Percentiles rank a stretch among this genome's conserved stretches.
These are phyloP conservation scores for Spathaspora girioi DNA, from an alignment of 805 yeast species.

Conservation along the genomic window DNA sequence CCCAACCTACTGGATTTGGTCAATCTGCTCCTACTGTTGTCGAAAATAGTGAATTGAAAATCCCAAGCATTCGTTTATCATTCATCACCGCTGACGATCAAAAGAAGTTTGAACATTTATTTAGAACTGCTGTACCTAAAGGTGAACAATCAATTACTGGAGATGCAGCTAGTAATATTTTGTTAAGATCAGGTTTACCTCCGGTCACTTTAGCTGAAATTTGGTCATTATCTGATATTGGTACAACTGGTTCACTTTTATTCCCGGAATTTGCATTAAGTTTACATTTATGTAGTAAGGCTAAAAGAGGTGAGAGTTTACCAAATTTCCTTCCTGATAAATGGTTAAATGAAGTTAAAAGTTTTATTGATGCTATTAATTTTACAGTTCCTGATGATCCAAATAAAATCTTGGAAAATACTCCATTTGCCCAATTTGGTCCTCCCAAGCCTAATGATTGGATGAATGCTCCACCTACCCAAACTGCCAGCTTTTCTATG, in stretches of 20 bases:
- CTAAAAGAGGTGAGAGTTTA: conserved; percentile 71
- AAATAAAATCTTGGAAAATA: conserved; percentile 34
- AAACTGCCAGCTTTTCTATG: conserved; percentile 7
- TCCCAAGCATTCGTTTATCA: conserved; percentile 75
- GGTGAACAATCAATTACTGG: conserved; percentile 71
- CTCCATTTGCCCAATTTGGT: conserved; percentile 38
- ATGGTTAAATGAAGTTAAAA: conserved; percentile 77
- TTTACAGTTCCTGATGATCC: conserved; percentile 68
- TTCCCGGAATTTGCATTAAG: conserved; percentile 95
- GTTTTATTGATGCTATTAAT: conserved; percentile 86
- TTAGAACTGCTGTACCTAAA: conserved; percentile 69
- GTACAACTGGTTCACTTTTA: conserved; percentile 75
- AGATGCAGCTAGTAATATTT: conserved; percentile 71
- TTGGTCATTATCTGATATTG: conserved; percentile 90
- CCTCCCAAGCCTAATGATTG: conserved; percentile 20
- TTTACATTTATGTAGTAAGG: conserved; percentile 78
- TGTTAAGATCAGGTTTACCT: conserved; percentile 73
- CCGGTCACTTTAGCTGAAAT: conserved; percentile 77
- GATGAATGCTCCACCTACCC: conserved; percentile 30
- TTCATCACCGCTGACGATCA: conserved; percentile 86
- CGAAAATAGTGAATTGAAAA: conserved; percentile 56
- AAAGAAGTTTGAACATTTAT: conserved; percentile 78
- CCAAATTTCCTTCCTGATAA: conserved; percentile 71
- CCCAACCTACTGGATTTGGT: conserved; percentile 46
- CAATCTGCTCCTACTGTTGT: conserved; percentile 26